These are phyloP conservation scores for Botrytis fragariae DNA, from an alignment of 2,329 filamentous ascomycete species.

Conservation along the genomic window DNA sequence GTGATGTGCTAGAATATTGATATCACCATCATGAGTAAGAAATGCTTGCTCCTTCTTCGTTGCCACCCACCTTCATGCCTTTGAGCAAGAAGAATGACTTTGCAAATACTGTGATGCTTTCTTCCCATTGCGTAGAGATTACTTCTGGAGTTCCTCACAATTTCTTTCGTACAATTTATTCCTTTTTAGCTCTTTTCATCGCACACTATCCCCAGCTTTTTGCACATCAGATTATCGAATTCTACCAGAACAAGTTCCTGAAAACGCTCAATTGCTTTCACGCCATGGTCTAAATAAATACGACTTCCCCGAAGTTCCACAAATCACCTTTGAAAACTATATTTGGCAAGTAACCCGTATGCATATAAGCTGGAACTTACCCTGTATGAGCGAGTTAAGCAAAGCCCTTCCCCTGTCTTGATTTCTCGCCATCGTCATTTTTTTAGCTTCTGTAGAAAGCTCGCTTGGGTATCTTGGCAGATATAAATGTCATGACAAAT, in stretches of 20 bases:
- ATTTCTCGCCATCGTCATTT: no score
- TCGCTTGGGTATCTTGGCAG: not conserved
- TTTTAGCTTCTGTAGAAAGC: no score
- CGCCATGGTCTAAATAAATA: no score
- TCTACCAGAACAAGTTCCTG: no score
- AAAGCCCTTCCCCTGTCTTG: no score
- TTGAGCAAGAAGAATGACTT: no score
- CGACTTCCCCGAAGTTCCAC: no score
- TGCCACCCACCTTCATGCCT: not conserved
- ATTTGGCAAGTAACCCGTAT: no score
- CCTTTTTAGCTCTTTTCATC: not conserved
- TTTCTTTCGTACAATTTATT: not conserved
- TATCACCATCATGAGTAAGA: not conserved
- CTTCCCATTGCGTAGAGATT: not conserved
- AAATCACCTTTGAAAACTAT: no score
- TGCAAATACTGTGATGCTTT: not conserved
- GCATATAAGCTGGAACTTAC: no score
- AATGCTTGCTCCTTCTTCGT: not conserved
- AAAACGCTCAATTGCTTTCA: no score
- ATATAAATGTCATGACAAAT: not conserved
- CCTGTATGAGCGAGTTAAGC: no score
- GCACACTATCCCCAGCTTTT: not conserved
- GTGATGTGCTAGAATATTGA: not conserved
- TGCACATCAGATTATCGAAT: not conserved
- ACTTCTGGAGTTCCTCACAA: not conserved